Conservation (phyloP, 495 filamentous ascomycete genomes). For the Gamarada debralockiae region DNA sequence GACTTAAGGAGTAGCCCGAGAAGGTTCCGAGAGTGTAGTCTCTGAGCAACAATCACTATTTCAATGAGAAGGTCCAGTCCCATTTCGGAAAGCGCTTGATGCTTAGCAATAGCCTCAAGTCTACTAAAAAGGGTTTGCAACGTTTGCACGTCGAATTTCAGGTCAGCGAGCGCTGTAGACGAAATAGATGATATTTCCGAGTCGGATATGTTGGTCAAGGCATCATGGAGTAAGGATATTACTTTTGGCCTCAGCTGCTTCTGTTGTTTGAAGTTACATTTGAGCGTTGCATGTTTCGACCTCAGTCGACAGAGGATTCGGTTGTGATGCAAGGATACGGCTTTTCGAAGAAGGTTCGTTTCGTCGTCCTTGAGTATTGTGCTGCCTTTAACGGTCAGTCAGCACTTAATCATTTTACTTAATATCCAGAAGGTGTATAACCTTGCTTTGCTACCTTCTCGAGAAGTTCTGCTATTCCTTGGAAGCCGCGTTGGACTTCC, state of each 20-base stretch:
- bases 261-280: too few species aligned
- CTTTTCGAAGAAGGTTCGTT: conserved; percentile 6
- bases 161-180: conserved; percentile 2
- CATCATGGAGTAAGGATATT: conserved; percentile 2
- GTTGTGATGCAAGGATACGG: conserved; percentile 6
- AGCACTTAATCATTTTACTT: neutral
- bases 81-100: neutral
- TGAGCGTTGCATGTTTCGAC: conserved; percentile 12
- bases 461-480: conserved; percentile 24
- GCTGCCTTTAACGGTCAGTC: conserved; percentile 1
- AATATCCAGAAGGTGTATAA: conserved; percentile 14
- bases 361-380: conserved; percentile 9
- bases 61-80: neutral
- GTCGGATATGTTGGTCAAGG: neutral
- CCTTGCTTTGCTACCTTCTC: conserved; percentile 25
- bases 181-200: neutral
- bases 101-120: conserved; percentile 13
- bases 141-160: conserved; percentile 2
- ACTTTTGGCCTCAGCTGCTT: conserved; percentile 12
- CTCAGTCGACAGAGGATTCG: conserved; percentile 19
- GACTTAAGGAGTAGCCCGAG: conserved; percentile 6
- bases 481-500: conserved; percentile 24
- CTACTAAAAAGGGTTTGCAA: conserved; percentile 11
- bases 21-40: neutral
- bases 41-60: conserved; percentile 10